Percentiles rank a stretch among this genome's conserved stretches.
phyloP scores from a whole-genome alignment of 1,139 yeast genomes.

The Lodderomyces parapsilosis region DNA sequence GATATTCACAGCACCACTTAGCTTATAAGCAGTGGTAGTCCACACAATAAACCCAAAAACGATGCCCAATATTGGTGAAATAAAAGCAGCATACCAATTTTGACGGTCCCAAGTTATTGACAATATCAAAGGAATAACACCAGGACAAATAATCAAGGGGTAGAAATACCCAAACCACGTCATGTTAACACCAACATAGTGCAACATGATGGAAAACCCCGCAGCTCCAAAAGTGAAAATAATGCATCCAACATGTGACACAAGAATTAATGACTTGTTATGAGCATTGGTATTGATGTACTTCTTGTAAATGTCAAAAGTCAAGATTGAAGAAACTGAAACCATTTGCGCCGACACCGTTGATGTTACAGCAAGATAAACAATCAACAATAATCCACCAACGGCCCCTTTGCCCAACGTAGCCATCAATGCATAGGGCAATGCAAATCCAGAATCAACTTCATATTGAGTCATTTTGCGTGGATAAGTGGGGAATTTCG shows the following conservation, averaged over 20 bases:
- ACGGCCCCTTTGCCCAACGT: slow-evolving; percentile 28
- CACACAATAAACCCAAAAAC: slow-evolving; percentile 24
- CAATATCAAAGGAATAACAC: slow-evolving; percentile 32
- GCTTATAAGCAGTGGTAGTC: slow-evolving; percentile 25
- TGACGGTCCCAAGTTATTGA: slow-evolving; percentile 35
- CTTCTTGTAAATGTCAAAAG: slow-evolving; percentile 31
- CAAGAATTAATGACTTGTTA: slow-evolving; percentile 26
- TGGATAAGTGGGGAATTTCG: slow-evolving; percentile 31
- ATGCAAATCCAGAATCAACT: slow-evolving; percentile 27
- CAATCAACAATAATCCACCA: slow-evolving; percentile 27
- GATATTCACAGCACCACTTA: slow-evolving; percentile 24
- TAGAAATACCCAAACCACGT: slow-evolving; percentile 37
- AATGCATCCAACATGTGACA: slow-evolving; percentile 28
- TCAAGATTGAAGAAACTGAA: slow-evolving; percentile 29
- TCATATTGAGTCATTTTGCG: slow-evolving; percentile 25
- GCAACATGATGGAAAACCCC: slow-evolving; percentile 30
- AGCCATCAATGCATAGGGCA: slow-evolving; percentile 28
- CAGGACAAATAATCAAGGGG: slow-evolving; percentile 37
- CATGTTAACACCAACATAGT: slow-evolving; percentile 30
- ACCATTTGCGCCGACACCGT: slow-evolving; percentile 33
- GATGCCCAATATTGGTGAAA: slow-evolving; percentile 27
- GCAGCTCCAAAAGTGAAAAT: slow-evolving; percentile 30
- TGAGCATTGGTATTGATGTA: slow-evolving; percentile 26
- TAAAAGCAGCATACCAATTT: slow-evolving; percentile 25
- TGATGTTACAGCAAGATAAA: slow-evolving; percentile 32